Evolutionary conservation across 169 alveolate species (phyloP), one percentile per base, ranked within the genome.

Genomic region (Plasmodium cynomolgi): DNA sequence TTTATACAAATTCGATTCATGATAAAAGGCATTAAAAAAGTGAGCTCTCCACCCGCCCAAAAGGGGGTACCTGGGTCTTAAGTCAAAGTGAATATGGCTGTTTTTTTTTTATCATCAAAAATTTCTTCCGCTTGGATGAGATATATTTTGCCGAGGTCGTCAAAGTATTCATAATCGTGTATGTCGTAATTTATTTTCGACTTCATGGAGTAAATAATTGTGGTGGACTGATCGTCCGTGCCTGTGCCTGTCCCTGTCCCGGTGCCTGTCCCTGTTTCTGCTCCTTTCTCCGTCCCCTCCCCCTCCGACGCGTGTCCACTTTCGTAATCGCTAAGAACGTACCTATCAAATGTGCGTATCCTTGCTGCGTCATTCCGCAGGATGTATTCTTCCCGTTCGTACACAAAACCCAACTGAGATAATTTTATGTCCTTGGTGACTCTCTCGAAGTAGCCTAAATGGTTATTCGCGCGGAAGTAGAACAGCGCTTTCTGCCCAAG

Each of bases 31-130:
- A 34, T 88, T 88, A 54, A n/a, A 88, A 41, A 88, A 88, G 33
- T 88, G 88, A 29, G 93, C 39, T 81, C 84, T 93, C 97, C 97
- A 95, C 3, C 95, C 95, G 1, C 97, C 96, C 23, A 95, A 72
- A 68, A 95, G 81, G 62, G 97, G 97, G 33, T 82, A 95, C 71
- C 97, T 95, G 33, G 97, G 97, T 33, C 84, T 39, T n/a, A 95
- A 6, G 72, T 88, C 86, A 75, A 88, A 88, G 44, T 58, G 68
- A 54, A 88, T 23, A 62, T 56, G 68, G 47, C 47, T 56, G 15
- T 75, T 79, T 79, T 58, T 73, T 79, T 79, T 58, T 88, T 26
- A 23, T 37, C n/a, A 88, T 88, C 88, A 79, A 79, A 88, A 4
- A 88, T 39, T 79, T 88, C 94, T 39, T 62, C 83, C 17, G 79